phyloP scores from a whole-genome alignment of 495 filamentous ascomycete species.

The Neurospora tetrasperma region DNA sequence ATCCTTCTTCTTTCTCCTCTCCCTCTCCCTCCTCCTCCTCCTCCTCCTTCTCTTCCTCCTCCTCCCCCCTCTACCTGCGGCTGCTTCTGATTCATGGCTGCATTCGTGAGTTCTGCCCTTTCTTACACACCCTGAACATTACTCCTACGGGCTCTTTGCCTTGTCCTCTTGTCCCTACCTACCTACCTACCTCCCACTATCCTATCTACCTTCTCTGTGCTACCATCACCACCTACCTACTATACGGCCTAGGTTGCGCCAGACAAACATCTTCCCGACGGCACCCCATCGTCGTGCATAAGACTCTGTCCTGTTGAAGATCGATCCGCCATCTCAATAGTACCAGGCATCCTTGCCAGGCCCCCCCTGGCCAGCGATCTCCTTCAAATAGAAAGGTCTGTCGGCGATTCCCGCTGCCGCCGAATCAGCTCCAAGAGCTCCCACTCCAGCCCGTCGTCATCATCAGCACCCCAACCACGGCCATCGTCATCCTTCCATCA shows the following conservation, averaged over 20 bases:
- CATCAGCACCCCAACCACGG: neutral
- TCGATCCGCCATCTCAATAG: neutral
- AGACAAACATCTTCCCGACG: neutral
- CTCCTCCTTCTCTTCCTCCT: neutral
- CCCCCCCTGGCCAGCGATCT: neutral
- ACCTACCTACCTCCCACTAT: no score
- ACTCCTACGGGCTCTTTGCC: constrained; percentile 4
- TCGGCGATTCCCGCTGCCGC: neutral
- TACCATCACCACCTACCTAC: neutral
- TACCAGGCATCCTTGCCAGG: neutral
- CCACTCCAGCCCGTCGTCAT: neutral
- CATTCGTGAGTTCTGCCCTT: constrained; percentile 31
- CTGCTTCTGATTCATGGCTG: constrained; percentile 30
- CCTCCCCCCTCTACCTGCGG: neutral
- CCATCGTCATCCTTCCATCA: neutral
- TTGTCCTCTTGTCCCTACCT: neutral
- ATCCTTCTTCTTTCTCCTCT: neutral
- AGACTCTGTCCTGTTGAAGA: neutral
- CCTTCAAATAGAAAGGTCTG: neutral
- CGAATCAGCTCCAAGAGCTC: neutral
- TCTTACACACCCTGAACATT: constrained; percentile 22
- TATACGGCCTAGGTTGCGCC: neutral
- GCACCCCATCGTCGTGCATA: neutral
- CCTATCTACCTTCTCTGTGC: neutral
- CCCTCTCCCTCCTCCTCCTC: neutral